Conservation (phyloP, 768 basidiomycete species). For the Serpula lacrymans region DNA sequence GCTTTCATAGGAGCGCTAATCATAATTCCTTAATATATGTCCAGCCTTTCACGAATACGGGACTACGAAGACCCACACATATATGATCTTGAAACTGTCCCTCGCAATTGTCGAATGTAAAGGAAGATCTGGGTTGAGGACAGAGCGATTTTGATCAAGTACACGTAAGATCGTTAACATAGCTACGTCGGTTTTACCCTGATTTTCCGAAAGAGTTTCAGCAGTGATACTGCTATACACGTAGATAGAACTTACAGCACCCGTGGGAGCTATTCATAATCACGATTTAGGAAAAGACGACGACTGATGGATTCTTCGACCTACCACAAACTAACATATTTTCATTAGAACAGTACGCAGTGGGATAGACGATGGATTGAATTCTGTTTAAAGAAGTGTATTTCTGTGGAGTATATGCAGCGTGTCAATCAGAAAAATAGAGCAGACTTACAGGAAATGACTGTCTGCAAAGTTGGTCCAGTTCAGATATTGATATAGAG, state of each 20-base stretch:
- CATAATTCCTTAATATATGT: constrained; percentile 1
- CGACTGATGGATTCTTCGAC: too few relatives aligned
- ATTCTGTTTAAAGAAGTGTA: constrained; percentile 88
- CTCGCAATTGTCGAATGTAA: constrained; percentile 54
- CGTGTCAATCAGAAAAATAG: background rate
- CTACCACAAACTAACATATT: constrained; percentile 74
- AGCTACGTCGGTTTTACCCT: constrained; percentile 99
- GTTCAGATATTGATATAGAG: constrained; percentile 63
- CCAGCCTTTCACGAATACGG: background rate
- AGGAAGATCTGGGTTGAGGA: constrained; percentile 22
- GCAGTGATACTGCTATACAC: background rate
- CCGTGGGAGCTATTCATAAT: constrained; percentile 76
- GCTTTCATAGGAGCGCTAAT: constrained; percentile 96
- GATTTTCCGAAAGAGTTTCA: constrained; percentile 8
- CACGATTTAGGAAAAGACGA: background rate
- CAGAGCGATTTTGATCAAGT: constrained; percentile 62
- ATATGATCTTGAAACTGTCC: constrained; percentile 91
- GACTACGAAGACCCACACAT: constrained; percentile 59
- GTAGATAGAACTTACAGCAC: constrained; percentile 66
- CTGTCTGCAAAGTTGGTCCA: constrained; percentile 73
- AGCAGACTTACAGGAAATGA: constrained; percentile 71
- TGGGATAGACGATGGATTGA: constrained; percentile 92
- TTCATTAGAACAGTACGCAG: constrained; percentile 93
- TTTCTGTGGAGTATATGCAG: constrained; percentile 46
- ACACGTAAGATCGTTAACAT: constrained; percentile 92